Base-by-base conservation (phyloP, 1,284 basidiomycete species). In the Sanghuangporus weigelae region DNA sequence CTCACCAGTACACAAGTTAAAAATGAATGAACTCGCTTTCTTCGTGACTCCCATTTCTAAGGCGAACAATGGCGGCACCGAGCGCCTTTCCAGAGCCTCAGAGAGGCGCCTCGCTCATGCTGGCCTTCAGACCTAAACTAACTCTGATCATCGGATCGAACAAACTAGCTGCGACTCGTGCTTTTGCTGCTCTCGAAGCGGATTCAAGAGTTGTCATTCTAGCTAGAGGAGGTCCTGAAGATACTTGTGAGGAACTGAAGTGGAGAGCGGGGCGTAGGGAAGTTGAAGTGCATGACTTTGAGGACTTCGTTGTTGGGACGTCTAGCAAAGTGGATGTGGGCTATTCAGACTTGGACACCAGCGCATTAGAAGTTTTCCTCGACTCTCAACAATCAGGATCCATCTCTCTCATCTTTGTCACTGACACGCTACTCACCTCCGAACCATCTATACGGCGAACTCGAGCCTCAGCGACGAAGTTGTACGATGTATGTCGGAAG, bases 121-220 rank as follows among this genome's bases (percentile, higher is more conserved):
- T 96, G 31, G 90, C 92, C 0, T 94, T 95, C 75, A 83, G 81
- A 63, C 71, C 75, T 53, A 81, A 81, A 60, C 78, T 77, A 0
- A 80, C 86, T 19, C 76, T 97, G 40, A 81, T 98, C 53, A 71
- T 96, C 40, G 95, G 95, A 1, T 84, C 88, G 2, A 86, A 88
- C 39, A 71, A 82, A 12, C 82, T 97, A 1, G 93, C 94, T 0
- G 93, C 94, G 0, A 84, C 85, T 26, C 84, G 95, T 44, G 88
- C 90, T 5, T 92, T 92, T 70, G 79, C 90, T 2, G 87, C 92
- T 3, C 81, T 96, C 49, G 93, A 96, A 72, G 90, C 95, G 0
- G 89, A 89, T 62, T 88, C 92, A 1, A 71, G 73, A 11, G 94
- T 96, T 36, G 74, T 89, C 36, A 76, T 97, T 31, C 73, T 93